A percentile compares a stretch with the other conserved stretches of the same genome.
phyloP scores from a whole-genome alignment of 768 basidiomycete species.

The Coprinopsis cinerea region DNA sequence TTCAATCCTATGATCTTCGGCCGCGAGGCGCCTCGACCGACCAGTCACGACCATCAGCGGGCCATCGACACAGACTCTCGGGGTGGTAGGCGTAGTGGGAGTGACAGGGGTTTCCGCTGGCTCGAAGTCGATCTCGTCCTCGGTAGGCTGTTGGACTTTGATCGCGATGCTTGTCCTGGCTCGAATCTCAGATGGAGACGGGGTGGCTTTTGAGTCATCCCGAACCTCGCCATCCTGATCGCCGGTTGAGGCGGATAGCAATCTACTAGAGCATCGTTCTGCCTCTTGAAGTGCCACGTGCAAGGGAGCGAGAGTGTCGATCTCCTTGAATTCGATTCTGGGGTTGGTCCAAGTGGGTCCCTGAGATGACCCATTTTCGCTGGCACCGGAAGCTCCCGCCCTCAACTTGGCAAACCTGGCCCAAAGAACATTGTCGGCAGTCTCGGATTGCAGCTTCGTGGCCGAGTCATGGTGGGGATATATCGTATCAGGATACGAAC shows the following conservation, averaged over 20 bases:
- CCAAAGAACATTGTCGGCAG: slow-evolving; percentile 81
- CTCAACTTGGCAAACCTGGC: slow-evolving; percentile 39
- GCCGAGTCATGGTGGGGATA: slow-evolving; percentile 64
- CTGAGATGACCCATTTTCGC: slow-evolving; percentile 10
- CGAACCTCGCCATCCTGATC: background rate
- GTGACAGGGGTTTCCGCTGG: too few relatives aligned
- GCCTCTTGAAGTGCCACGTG: slow-evolving; percentile 51
- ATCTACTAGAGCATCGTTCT: background rate
- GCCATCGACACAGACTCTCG: background rate
- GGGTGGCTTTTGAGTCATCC: background rate
- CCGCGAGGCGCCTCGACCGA: slow-evolving; percentile 64
- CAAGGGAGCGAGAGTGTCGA: slow-evolving; percentile 53
- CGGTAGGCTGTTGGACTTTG: too few relatives aligned
- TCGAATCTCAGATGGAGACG: background rate
- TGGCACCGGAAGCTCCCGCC: background rate
- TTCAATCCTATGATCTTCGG: slow-evolving; percentile 52
- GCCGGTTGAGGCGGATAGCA: slow-evolving; percentile 4
- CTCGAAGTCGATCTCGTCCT: too few relatives aligned
- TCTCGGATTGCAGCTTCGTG: slow-evolving; percentile 74
- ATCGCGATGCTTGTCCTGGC: slow-evolving; percentile 15
- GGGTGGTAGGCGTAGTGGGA: too few relatives aligned
- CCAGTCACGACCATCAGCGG: slow-evolving; percentile 60
- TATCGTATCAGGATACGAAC: background rate
- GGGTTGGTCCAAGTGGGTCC: slow-evolving; percentile 23
- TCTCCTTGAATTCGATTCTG: slow-evolving; percentile 58